Conservation (phyloP, 2,329 filamentous ascomycete genomes). For the Diaporthe destruens region DNA sequence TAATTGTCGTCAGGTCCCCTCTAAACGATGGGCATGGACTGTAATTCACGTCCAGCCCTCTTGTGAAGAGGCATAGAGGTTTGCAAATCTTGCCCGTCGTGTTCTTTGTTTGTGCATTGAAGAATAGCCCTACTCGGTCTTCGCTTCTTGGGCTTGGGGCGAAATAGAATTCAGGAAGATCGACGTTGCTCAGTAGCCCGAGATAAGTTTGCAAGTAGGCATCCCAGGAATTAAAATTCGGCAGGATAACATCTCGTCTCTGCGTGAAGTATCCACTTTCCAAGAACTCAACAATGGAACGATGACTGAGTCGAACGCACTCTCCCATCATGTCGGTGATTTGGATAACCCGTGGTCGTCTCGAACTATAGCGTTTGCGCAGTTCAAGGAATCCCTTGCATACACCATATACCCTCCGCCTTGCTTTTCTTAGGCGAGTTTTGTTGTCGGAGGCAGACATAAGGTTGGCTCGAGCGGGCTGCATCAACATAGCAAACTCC, state of each 20-base stretch:
- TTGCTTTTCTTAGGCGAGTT: neutral
- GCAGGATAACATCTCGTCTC: neutral
- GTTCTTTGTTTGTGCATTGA: neutral
- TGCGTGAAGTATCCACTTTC: neutral
- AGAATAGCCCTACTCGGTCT: rapidly evolving
- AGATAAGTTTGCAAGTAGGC: conserved; percentile 14
- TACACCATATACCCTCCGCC: conserved; percentile 7
- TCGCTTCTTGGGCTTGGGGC: neutral
- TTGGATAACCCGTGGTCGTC: neutral
- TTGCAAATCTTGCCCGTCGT: neutral
- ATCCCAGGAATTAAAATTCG: neutral
- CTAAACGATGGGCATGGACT: neutral
- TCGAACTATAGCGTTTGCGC: neutral
- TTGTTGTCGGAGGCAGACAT: neutral
- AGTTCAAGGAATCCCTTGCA: conserved; percentile 22
- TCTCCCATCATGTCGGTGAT: conserved; percentile 1
- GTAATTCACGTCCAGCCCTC: neutral
- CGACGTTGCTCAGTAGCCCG: neutral
- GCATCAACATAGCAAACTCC: conserved; percentile 6
- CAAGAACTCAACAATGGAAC: conserved; percentile 14
- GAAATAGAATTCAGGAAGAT: conserved; percentile 12
- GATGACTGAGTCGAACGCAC: neutral
- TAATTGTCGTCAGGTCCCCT: neutral
- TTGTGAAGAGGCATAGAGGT: neutral
- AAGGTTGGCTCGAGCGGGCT: neutral